Conservation (phyloP, 306 rosid genomes). For the Calophaca sinica region DNA sequence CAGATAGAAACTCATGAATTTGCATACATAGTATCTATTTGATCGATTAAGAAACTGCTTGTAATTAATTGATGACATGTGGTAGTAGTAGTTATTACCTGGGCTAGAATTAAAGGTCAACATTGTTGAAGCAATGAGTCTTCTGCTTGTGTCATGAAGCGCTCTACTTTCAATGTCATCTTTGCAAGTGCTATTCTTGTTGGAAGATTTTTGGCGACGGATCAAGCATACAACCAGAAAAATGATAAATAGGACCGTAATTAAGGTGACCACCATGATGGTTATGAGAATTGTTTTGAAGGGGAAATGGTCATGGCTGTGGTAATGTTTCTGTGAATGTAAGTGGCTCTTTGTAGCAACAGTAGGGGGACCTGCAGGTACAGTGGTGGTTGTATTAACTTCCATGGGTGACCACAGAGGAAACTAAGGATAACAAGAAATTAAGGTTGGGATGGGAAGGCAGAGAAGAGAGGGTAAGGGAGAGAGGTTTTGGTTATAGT, state of each 20-base stretch:
- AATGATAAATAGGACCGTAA: slow-evolving; percentile 55
- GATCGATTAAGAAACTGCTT: too few relatives aligned
- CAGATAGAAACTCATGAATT: too few relatives aligned
- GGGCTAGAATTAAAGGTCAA: slow-evolving; percentile 70
- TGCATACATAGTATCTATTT: too few relatives aligned
- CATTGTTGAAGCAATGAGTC: slow-evolving; percentile 65
- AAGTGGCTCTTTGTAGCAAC: slow-evolving; percentile 42
- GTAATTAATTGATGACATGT: too few relatives aligned
- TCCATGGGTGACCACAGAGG: slow-evolving; percentile 77
- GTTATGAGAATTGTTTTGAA: slow-evolving; percentile 64
- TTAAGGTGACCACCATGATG: slow-evolving; percentile 47
- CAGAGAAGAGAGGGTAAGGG: slow-evolving; percentile 41
- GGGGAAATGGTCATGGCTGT: slow-evolving; percentile 55
- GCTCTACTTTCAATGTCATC: slow-evolving; percentile 42
- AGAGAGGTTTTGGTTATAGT: slow-evolving; percentile 23
- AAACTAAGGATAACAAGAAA: slow-evolving; percentile 12
- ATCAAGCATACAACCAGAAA: slow-evolving; percentile 61
- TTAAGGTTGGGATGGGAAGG: slow-evolving; percentile 37
- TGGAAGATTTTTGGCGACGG: slow-evolving; percentile 64
- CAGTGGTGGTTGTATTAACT: slow-evolving; percentile 50
- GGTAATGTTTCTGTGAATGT: slow-evolving; percentile 47
- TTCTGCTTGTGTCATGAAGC: slow-evolving; percentile 57
- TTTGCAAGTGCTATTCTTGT: slow-evolving; percentile 47
- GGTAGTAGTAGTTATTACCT: slow-evolving; percentile 52
- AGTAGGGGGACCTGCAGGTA: slow-evolving; percentile 50